Evolutionary conservation across 1,284 basidiomycete species (phyloP).

Genomic region (Leccinum pachyderme): DNA sequence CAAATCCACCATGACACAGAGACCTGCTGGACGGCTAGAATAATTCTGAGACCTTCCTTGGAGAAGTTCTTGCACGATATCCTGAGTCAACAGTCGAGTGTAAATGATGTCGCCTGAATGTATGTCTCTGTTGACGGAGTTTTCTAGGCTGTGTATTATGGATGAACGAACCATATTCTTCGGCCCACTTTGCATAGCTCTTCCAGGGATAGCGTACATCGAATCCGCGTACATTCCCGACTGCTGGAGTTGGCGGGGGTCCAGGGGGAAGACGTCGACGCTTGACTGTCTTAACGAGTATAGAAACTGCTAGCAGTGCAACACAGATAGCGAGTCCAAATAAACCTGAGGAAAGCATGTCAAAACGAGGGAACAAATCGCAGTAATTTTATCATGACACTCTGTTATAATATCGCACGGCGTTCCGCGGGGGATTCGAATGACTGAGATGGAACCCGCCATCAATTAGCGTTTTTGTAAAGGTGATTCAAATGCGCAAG

Average conservation of each 20-base stretch:
- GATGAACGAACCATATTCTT: conserved; percentile 20
- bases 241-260: conserved; percentile 16
- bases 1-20: conserved; percentile 18
- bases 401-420: background rate
- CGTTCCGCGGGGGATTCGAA: background rate
- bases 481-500: background rate
- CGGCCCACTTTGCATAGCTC: conserved; percentile 23
- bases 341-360: conserved; percentile 7
- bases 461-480: background rate
- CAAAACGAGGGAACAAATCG: background rate
- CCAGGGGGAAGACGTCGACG: conserved; percentile 22
- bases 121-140: background rate
- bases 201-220: conserved; percentile 21
- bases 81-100: conserved; percentile 17
- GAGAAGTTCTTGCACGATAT: conserved; percentile 25
- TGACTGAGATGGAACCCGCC: background rate
- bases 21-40: conserved; percentile 20
- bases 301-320: conserved; percentile 3
- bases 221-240: conserved; percentile 22
- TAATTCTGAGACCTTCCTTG: conserved; percentile 21
- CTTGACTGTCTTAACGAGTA: conserved; percentile 9
- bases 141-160: background rate
- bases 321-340: conserved; percentile 10
- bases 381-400: background rate
- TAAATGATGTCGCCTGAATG: conserved; percentile 21